A percentile compares a stretch with the other conserved stretches of the same genome.
Conservation (phyloP, 2,329 filamentous ascomycete species). For the Ophiostoma sp. region DNA sequence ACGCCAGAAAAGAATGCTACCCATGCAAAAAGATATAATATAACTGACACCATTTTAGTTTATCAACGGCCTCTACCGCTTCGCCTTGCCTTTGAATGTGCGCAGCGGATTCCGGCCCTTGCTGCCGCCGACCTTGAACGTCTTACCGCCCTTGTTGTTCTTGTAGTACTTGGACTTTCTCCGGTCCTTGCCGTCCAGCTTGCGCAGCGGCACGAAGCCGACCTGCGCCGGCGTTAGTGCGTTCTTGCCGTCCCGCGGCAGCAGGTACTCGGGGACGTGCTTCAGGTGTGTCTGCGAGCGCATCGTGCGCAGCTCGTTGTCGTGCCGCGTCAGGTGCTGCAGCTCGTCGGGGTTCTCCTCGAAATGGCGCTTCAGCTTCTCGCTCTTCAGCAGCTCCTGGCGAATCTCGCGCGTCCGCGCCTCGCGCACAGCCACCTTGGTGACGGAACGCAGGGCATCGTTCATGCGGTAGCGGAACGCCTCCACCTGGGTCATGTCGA, state of each 20-base stretch:
- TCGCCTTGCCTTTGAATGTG: slow-evolving; percentile 25
- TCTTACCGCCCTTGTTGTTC: slow-evolving; percentile 44
- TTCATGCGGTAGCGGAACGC: slow-evolving; percentile 93
- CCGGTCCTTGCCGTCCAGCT: slow-evolving; percentile 47
- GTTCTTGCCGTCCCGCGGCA: slow-evolving; percentile 71
- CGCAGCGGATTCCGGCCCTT: slow-evolving; percentile 25
- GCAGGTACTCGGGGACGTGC: slow-evolving; percentile 87
- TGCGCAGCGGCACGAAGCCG: slow-evolving; percentile 68
- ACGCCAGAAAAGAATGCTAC: neutral
- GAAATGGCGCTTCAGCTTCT: slow-evolving; percentile 92
- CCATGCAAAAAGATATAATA: neutral
- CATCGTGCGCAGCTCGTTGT: slow-evolving; percentile 78
- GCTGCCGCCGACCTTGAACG: slow-evolving; percentile 17
- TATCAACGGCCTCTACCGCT: neutral
- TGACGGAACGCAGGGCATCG: slow-evolving; percentile 85
- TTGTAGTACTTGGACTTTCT: slow-evolving; percentile 44
- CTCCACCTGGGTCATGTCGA: slow-evolving; percentile 91
- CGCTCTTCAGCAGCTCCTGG: slow-evolving; percentile 84
- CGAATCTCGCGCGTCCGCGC: slow-evolving; percentile 81
- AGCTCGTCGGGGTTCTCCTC: slow-evolving; percentile 93
- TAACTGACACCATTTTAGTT: neutral
- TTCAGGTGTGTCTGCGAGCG: slow-evolving; percentile 83
- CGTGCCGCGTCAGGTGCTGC: slow-evolving; percentile 72
- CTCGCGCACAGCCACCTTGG: slow-evolving; percentile 81
- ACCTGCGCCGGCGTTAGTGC: slow-evolving; percentile 59